Conservation (phyloP, 2,329 filamentous ascomycete species). For the Rhinocladiella similis region DNA sequence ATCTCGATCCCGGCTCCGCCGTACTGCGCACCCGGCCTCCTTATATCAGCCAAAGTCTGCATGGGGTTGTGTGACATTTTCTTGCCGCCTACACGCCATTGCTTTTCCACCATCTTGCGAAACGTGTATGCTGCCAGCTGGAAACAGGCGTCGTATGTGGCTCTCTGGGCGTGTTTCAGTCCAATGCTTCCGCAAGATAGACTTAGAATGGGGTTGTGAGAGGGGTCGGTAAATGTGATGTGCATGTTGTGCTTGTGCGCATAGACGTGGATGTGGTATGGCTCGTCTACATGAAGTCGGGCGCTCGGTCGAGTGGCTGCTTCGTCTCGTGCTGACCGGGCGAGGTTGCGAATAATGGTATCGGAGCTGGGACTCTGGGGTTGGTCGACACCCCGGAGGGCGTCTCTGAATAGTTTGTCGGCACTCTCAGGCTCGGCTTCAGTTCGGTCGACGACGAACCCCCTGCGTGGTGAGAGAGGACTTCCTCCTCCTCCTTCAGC, state of each 20-base stretch:
- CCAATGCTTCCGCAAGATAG: slow-evolving; percentile 84
- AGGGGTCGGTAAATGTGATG: slow-evolving; percentile 82
- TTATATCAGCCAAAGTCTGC: slow-evolving; percentile 78
- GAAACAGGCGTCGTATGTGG: slow-evolving; percentile 87
- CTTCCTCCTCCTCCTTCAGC: background rate
- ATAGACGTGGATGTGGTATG: slow-evolving; percentile 85
- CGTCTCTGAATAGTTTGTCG: slow-evolving; percentile 9
- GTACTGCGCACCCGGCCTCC: slow-evolving; percentile 73
- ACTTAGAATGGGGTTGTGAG: slow-evolving; percentile 75
- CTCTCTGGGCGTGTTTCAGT: slow-evolving; percentile 79
- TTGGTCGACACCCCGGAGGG: background rate
- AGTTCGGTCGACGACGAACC: slow-evolving; percentile 9
- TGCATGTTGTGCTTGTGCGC: slow-evolving; percentile 93
- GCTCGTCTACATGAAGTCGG: slow-evolving; percentile 45
- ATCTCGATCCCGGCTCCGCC: slow-evolving; percentile 71
- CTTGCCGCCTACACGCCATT: slow-evolving; percentile 72
- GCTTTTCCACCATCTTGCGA: slow-evolving; percentile 78
- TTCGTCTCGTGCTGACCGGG: slow-evolving; percentile 18
- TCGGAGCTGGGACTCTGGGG: too few relatives aligned
- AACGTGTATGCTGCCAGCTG: slow-evolving; percentile 84
- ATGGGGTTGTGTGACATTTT: slow-evolving; percentile 57
- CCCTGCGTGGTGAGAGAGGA: slow-evolving; percentile 12
- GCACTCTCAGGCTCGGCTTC: background rate
- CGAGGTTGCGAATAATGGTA: slow-evolving; percentile 6
- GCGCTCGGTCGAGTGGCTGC: slow-evolving; percentile 11